Evolutionary conservation across 148 eudicot genomes (phyloP).

Genomic region (Spergularia marina): DNA sequence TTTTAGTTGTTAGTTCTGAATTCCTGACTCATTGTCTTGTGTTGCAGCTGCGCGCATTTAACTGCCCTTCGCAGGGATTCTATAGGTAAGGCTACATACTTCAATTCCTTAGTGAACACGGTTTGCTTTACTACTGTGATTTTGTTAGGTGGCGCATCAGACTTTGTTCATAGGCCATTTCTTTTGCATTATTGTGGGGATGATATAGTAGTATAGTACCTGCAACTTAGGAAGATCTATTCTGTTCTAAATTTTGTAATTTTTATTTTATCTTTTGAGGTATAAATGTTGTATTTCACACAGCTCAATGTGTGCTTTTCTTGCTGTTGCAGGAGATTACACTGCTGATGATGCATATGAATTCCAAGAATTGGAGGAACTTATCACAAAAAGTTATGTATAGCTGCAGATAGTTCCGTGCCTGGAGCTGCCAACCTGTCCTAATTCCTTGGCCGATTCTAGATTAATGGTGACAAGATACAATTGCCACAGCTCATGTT

Average conservation of each 20-base stretch:
- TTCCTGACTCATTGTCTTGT: slow-evolving; percentile 13
- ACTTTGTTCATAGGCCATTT: background rate
- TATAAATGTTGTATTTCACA: background rate
- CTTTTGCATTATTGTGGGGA: background rate
- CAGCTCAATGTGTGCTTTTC: background rate
- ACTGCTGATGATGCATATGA: slow-evolving; percentile 91
- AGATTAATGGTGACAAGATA: too few relatives aligned
- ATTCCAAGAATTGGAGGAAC: slow-evolving; percentile 80
- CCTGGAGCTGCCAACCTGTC: background rate
- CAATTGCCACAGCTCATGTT: too few relatives aligned
- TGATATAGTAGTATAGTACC: background rate
- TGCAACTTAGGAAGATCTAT: background rate
- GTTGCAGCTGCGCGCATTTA: slow-evolving; percentile 95
- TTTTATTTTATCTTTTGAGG: background rate
- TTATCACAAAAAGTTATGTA: slow-evolving; percentile 61
- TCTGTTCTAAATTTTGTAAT: background rate
- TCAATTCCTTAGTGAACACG: background rate
- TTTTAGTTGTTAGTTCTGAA: background rate
- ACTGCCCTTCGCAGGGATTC: slow-evolving; percentile 92
- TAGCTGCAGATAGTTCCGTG: slow-evolving; percentile 29
- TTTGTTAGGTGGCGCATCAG: background rate
- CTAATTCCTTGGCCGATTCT: too few relatives aligned
- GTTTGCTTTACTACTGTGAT: background rate
- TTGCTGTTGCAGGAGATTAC: slow-evolving; percentile 53
- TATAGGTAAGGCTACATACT: slow-evolving; percentile 56